Percentiles rank a stretch among this genome's conserved stretches.
These are phyloP conservation scores for Serendipita vermifera DNA, from an alignment of 768 basidiomycete genomes.

Conservation along the genomic window DNA sequence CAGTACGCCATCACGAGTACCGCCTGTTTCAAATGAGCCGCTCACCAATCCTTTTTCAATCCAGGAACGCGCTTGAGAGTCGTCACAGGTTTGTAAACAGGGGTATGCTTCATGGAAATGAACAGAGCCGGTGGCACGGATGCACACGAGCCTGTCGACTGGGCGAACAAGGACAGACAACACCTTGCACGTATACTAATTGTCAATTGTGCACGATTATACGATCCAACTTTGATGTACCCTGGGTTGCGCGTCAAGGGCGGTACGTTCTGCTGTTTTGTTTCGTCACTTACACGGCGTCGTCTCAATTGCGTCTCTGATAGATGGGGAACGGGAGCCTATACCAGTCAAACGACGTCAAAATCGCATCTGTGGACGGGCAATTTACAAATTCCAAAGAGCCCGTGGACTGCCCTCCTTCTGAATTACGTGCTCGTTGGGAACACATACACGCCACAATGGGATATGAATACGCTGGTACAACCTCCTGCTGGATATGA, in stretches of 20 bases:
- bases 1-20: too few species aligned
- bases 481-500: slow-evolving; percentile 46
- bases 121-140: slow-evolving; percentile 55
- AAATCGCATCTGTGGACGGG: slow-evolving; percentile 53
- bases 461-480: slow-evolving; percentile 36
- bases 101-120: too few species aligned
- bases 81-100: too few species aligned
- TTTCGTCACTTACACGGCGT: slow-evolving; percentile 41
- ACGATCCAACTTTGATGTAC: slow-evolving; percentile 44
- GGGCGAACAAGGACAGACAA: slow-evolving; percentile 35
- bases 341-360: slow-evolving; percentile 51
- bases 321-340: slow-evolving; percentile 58
- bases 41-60: too few species aligned
- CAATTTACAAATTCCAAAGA: slow-evolving; percentile 31
- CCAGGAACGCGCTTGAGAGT: too few species aligned
- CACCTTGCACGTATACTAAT: slow-evolving; percentile 36
- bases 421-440: slow-evolving; percentile 54
- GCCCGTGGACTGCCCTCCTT: slow-evolving; percentile 38
- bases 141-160: slow-evolving; percentile 45
- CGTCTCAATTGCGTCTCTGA: slow-evolving; percentile 22
- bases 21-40: too few species aligned
- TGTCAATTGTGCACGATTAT: slow-evolving; percentile 47
- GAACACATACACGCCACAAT: slow-evolving; percentile 36
- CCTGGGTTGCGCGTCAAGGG: slow-evolving; percentile 36
- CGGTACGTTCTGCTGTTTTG: slow-evolving; percentile 23